Conservation (phyloP, 1,139 yeast genomes). For the Candida albicans region DNA sequence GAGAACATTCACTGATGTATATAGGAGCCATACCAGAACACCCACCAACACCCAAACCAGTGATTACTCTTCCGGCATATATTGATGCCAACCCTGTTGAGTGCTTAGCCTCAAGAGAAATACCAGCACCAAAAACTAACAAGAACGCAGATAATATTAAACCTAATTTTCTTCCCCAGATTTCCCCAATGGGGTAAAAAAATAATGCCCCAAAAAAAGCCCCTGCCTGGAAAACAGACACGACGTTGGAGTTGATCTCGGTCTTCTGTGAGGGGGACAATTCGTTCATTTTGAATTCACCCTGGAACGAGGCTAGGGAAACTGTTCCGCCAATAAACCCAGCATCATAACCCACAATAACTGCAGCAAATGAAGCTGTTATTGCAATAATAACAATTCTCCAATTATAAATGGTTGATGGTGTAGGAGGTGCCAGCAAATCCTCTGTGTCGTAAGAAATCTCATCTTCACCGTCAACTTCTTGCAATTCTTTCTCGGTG, state of each 20-base stretch:
- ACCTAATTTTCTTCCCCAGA: slow-evolving; percentile 27
- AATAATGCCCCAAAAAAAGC: slow-evolving; percentile 34
- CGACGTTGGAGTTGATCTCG: slow-evolving; percentile 27
- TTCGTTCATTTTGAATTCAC: slow-evolving; percentile 26
- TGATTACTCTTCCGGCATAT: slow-evolving; percentile 37
- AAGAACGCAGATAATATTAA: slow-evolving; percentile 32
- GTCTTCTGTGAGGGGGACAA: slow-evolving; percentile 18
- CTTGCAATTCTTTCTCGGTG: neutral
- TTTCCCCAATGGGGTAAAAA: slow-evolving; percentile 30
- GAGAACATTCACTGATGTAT: slow-evolving; percentile 33
- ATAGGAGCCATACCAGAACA: slow-evolving; percentile 36
- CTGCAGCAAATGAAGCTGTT: slow-evolving; percentile 32
- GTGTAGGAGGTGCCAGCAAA: slow-evolving; percentile 11
- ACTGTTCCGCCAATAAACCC: slow-evolving; percentile 38
- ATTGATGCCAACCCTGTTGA: slow-evolving; percentile 30
- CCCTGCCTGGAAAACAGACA: slow-evolving; percentile 37
- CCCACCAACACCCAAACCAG: slow-evolving; percentile 39
- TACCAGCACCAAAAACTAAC: slow-evolving; percentile 45
- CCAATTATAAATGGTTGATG: slow-evolving; percentile 25
- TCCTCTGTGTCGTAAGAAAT: neutral
- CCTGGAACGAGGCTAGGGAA: slow-evolving; percentile 25
- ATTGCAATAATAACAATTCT: slow-evolving; percentile 21
- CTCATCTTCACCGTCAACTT: neutral
- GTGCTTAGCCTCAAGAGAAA: slow-evolving; percentile 26
- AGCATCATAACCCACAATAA: slow-evolving; percentile 37